These are phyloP conservation scores for Pseudogymnoascus sp. DNA, from an alignment of 2,329 filamentous ascomycete genomes.

Conservation along the genomic window DNA sequence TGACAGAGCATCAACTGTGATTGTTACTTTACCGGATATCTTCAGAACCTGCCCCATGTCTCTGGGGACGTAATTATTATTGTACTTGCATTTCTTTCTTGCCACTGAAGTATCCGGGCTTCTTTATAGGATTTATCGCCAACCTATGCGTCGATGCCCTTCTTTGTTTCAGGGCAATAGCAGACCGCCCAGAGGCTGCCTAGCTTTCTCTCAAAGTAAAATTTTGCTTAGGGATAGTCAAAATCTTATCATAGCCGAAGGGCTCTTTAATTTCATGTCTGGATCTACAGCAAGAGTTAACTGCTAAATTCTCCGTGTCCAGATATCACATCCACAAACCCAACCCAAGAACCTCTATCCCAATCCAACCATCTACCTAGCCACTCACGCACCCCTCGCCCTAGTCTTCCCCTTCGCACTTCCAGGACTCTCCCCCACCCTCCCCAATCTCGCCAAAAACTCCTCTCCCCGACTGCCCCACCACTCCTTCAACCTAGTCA, in stretches of 20 bases:
- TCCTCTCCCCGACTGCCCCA: constrained; percentile 16
- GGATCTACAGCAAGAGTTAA: not conserved
- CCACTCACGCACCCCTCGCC: not conserved
- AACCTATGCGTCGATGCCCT: not conserved
- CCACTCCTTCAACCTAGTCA: constrained; percentile 41
- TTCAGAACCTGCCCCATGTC: not conserved
- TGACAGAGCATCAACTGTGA: not conserved
- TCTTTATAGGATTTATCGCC: too few species aligned
- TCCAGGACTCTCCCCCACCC: not conserved
- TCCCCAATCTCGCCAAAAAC: not conserved
- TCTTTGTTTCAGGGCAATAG: not conserved
- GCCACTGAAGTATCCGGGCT: not conserved
- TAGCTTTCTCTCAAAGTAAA: not conserved
- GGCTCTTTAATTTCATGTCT: not conserved
- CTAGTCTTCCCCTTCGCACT: not conserved
- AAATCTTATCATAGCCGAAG: not conserved
- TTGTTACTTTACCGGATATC: not conserved
- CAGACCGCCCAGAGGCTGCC: not conserved
- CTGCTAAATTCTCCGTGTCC: not conserved
- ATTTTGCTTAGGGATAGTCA: not conserved
- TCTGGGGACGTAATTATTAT: not conserved
- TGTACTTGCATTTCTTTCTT: not conserved
- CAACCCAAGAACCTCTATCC: not conserved
- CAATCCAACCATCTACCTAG: not conserved
- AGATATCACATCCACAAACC: not conserved